Base-by-base conservation (phyloP, 805 yeast genomes). In the Candida hungchunana region DNA sequence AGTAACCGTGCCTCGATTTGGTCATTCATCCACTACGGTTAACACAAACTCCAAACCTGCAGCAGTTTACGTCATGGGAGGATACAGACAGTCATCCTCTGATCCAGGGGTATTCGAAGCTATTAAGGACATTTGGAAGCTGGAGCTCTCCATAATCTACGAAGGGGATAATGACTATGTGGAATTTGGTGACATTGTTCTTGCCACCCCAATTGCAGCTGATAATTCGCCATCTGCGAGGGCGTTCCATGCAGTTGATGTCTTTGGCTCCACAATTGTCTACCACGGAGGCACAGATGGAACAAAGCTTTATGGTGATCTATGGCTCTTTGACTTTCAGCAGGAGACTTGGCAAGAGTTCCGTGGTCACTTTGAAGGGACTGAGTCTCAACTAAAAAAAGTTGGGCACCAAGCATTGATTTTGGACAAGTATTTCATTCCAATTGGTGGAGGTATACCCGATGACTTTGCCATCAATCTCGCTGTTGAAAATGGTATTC, bases 271-370 rank as follows among this genome's bases (percentile, higher is more conserved):
- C 3, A 41, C 21, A 11, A 14, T 28, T 5, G 23, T 34, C 5
- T 30, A 15, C 1, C 69, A 66, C 39, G 71, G 71, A 17, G 71
- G 71, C 4, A 62, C 68, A 1, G 43, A 37, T 20, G 40, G 43
- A 3, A 29, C 36, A 8, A 51, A 59, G 13, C 63, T 72, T 9
- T 48, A 58, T 18, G 72, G 74, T 18, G 79, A 73, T 51, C 46
- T 65, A 46, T 74, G 79, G 79, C 61, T 64, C 58, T 73, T 69
- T 42, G 68, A 70, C 42, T 45, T 73, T 18, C 63, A 61, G 19
- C 44, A 58, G 1, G 74, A 68, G 38, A 48, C 50, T 2, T 74
- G 79, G 79, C 26, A 31, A 12, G 32, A 43, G 13, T 22, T 56
- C 1, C 38, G 43, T 1, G 46, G 62, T 0, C 53, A 26, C 34